A percentile compares a stretch with the other conserved stretches of the same genome.
phyloP scores from a whole-genome alignment of 2,329 filamentous ascomycete genomes.

The Curvularia lunata region DNA sequence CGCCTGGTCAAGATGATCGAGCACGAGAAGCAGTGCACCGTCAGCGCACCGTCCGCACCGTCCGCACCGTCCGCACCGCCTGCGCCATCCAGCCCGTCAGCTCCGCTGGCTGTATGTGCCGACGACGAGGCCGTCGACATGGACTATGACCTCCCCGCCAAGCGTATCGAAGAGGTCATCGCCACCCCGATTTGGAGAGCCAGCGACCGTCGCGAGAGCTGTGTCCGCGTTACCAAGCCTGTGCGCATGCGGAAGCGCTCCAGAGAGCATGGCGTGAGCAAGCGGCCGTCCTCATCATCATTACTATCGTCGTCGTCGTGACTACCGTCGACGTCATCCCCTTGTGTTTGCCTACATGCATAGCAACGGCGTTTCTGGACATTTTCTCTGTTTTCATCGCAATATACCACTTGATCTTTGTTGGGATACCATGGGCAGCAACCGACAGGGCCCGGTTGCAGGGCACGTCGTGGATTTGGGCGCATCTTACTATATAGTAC shows the following conservation, averaged over 20 bases:
- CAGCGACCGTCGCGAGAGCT: conserved; percentile 33
- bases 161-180: conserved; percentile 22
- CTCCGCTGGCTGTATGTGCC: conserved; percentile 21
- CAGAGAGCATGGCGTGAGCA: conserved; percentile 22
- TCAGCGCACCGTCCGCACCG: conserved; percentile 23
- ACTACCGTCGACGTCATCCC: conserved; percentile 12
- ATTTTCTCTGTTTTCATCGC: conserved; percentile 12
- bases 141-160: conserved; percentile 33
- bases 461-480: neutral
- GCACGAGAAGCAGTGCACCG: conserved; percentile 51
- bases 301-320: conserved; percentile 17
- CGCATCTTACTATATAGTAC: neutral
- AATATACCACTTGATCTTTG: conserved; percentile 39
- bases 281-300: conserved; percentile 25
- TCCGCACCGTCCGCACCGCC: neutral
- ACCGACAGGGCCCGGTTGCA: neutral
- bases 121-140: conserved; percentile 46
- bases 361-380: conserved; percentile 42
- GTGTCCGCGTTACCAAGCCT: conserved; percentile 37
- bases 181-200: conserved; percentile 35
- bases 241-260: conserved; percentile 44
- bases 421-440: neutral
- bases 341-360: conserved; percentile 26
- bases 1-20: conserved; percentile 53
- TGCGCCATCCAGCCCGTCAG: neutral